Evolutionary conservation across 2,329 filamentous ascomycete genomes (phyloP), one percentile per base, ranked within the genome.

Genomic region (Fusarium sp.): DNA sequence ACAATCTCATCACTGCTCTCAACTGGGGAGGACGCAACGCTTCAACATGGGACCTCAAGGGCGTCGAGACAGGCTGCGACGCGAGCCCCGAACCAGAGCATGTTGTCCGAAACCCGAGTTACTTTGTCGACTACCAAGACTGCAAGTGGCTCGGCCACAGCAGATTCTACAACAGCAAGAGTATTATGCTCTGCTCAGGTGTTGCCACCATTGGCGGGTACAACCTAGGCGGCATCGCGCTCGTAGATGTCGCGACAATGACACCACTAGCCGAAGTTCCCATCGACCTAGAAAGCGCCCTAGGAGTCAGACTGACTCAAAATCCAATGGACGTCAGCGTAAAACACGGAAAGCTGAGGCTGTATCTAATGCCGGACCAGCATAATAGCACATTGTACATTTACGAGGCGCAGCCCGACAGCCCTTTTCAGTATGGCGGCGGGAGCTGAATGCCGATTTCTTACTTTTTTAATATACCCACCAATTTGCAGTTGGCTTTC

Each of bases 121-220:
- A 85, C 73, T 88, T 83, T 76, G 76, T 85, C 64, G 87, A 88
- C 68, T 88, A 88, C 73, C 86, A 88, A 76, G 87, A 88, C 80
- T 88, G 86, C 80, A 88, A 88, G 74, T 87, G 84, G 77, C 79
- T 88, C 1, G 87, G 86, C 5, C 83, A 82, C 71, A 81, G 82
- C 16, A 68, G 75, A 11, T 69, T 78, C 7, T 85, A 85, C 57
- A 72, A 72, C n/a, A 76, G 69, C n/a, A 80, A 81, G 41, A 80
- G 83, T 16, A 77, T 88, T 11, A 87, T 87, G 85, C 80, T 88
- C 16, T 88, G 86, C 71, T 84, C 84, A 0, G 86, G 87, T 2
- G 83, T 88, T 9, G 82, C 85, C 6, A 82, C 79, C 5, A 67
- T 86, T 14, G 79, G 77, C 14, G 78, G 69, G 6, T 79, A 81